Base-by-base conservation (phyloP, 2,329 filamentous ascomycete species). In the Fusarium heterosporum region DNA sequence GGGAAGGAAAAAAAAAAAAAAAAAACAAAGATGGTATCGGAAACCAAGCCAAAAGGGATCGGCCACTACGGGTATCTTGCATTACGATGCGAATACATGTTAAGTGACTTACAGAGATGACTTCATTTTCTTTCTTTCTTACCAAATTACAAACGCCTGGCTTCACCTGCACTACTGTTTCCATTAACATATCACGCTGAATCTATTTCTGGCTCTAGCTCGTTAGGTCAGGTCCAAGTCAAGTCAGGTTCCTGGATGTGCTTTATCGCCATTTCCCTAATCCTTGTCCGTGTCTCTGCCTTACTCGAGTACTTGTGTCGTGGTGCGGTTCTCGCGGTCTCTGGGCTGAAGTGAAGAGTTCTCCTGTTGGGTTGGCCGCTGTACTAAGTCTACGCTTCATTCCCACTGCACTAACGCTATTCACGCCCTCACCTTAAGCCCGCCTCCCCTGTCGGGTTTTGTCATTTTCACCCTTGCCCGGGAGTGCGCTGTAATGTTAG, bases 131-230 rank as follows among this genome's bases (percentile, higher is more conserved):
- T 66, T 72, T 68, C 52, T 66, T 63, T 48, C 32, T 39, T 30
- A 22, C 12, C 41, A 32, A 61, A 61, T 61, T 55, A 29, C 56
- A 45, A 43, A 59, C 30, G 46, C 55, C 14, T 26, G 42, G 17
- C 29, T 55, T 42, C 41, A n/a, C 56, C 41, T 61, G 45, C 64
- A 60, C 60, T 55, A 63, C 45, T 53, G 55, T 64, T 64, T 64
- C 53, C 46, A 59, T 59, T 39, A 58, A 49, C 42, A 48, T 19
- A 36, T 46, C 32, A 22, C 46, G 40, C 51, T 50, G 25, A 63
- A 58, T 69, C 66, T 69, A 69, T 69, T 69, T 69, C 61, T 60
- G 66, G 66, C 66, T 58, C 42, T 60, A 66, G 66, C 66, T 58
- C 42, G 49, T 50, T 46, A 38, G 34, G 34, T 36, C 34, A 36